phyloP scores from a whole-genome alignment of 1,284 basidiomycete species.

The Ustilago tritici region DNA sequence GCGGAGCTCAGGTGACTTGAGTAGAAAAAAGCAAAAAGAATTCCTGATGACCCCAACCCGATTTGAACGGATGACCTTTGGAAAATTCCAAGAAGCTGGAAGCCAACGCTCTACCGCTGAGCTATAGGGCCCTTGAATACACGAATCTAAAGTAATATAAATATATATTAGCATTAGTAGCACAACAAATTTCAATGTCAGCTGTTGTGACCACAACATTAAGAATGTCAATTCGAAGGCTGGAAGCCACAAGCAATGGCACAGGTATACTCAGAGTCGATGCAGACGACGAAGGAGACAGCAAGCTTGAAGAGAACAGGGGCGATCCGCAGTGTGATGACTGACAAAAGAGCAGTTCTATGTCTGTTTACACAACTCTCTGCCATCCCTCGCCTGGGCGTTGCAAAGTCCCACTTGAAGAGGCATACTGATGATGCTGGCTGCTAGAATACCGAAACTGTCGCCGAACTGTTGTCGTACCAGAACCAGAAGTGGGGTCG shows the following conservation, averaged over 20 bases:
- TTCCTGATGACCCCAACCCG: conserved; percentile 42
- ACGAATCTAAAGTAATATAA: accelerated
- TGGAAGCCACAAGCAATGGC: too few species aligned
- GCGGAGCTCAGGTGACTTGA: too few species aligned
- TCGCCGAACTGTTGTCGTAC: conserved; percentile 51
- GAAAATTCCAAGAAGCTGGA: conserved; percentile 40
- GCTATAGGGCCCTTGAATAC: conserved; percentile 32
- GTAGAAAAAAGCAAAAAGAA: conserved; percentile 9
- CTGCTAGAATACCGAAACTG: conserved; percentile 63
- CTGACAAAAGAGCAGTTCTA: conserved; percentile 19
- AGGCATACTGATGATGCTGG: conserved; percentile 65
- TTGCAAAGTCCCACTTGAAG: conserved; percentile 61
- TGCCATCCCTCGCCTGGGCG: conserved; percentile 52
- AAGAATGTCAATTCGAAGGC: too few species aligned
- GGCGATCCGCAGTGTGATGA: background rate
- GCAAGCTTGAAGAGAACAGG: too few species aligned
- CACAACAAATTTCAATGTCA: too few species aligned
- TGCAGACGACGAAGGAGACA: too few species aligned
- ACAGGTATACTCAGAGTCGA: too few species aligned
- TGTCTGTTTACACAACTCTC: conserved; percentile 60
- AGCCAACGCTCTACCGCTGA: conserved; percentile 59
- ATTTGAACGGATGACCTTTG: conserved; percentile 57
- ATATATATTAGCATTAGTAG: background rate
- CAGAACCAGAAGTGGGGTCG: background rate
- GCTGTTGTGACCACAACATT: too few species aligned